Percentiles rank a stretch among this genome's conserved stretches.
These are phyloP conservation scores for Aspergillus heteromorphus DNA, from an alignment of 495 filamentous ascomycete species.

Conservation along the genomic window DNA sequence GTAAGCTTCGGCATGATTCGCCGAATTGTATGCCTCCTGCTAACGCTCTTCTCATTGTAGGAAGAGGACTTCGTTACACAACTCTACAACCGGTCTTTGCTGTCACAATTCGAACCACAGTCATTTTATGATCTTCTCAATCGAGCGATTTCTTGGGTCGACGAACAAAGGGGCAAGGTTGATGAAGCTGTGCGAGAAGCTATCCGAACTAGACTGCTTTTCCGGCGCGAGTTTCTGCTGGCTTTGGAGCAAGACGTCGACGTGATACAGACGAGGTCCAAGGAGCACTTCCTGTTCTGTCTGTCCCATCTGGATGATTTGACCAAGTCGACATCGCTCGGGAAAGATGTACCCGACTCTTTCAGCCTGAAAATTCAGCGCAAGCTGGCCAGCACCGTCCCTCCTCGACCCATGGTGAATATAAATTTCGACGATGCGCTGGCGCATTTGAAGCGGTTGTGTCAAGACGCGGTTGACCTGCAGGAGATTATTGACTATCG, in stretches of 20 bases:
- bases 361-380: conserved; percentile 91
- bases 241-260: conserved; percentile 44
- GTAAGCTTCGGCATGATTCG: conserved; percentile 36
- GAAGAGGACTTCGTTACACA: conserved; percentile 96
- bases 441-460: conserved; percentile 62
- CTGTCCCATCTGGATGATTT: conserved; percentile 44
- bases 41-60: conserved; percentile 34
- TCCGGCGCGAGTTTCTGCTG: conserved; percentile 58
- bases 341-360: conserved; percentile 61
- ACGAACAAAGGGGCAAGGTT: conserved; percentile 40
- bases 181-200: conserved; percentile 51
- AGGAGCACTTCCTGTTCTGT: conserved; percentile 38
- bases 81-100: conserved; percentile 72
- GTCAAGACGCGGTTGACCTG: conserved; percentile 65
- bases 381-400: conserved; percentile 82
- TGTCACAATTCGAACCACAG: conserved; percentile 54
- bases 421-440: conserved; percentile 67
- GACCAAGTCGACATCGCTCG: conserved; percentile 53
- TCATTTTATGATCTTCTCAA: conserved; percentile 57
- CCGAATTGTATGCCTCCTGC: background rate
- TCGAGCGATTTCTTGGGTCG: conserved; percentile 52
- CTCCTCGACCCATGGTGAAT: conserved; percentile 83
- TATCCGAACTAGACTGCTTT: conserved; percentile 55
- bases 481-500: conserved; percentile 62
- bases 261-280: conserved; percentile 33